Base-by-base conservation (phyloP, 2,329 filamentous ascomycete species). In the Lasiodiplodia theobromae region DNA sequence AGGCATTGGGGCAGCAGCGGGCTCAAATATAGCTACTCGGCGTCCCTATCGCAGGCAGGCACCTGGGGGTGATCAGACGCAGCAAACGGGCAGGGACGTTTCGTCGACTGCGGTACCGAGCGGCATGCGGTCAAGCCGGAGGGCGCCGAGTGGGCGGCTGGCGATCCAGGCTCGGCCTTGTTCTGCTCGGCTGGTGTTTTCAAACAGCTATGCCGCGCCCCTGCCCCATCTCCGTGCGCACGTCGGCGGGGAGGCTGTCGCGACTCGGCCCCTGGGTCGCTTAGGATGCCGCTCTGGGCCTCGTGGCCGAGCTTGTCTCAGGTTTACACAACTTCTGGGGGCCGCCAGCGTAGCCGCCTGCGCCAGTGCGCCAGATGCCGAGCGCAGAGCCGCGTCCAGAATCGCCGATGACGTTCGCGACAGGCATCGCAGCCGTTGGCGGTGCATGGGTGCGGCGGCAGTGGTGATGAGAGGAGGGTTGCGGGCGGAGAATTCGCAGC, bases 171-270 rank as follows among this genome's bases (percentile, higher is more conserved):
- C 54, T 21, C 38, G 54, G 54, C 31, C 56, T 47, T 47, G 40
- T 18, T 63, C 38, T 63, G 25, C 63, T 66, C 63, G 63, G 34
- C 25, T 66, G 63, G 63, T 66, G 63, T 66, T 66, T 54, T 68
- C 57, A 68, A 68, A 62, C 56, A 52, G 37, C 66, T 67, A 62
- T 63, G 66, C 66, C 51, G 37, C 25, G 31, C 54, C 56, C 54
- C 66, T 68, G 54, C 53, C 54, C 31, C 31, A 60, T 68, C 66
- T 68, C 66, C 66, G 56, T 60, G 66, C 64, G 64, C 64, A 66
- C 37, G 37, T 66, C 38, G 57, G 34, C n/a, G n/a, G 34, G 34
- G n/a, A 58, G 34, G 25, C 6, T 51, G 52, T 67, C 52, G 54
- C 54, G 52, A 38, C 11, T 8, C 6, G 25, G 58, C 58, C 44